Conservation (phyloP, 805 yeast genomes). For the Ogataea methylovora region DNA sequence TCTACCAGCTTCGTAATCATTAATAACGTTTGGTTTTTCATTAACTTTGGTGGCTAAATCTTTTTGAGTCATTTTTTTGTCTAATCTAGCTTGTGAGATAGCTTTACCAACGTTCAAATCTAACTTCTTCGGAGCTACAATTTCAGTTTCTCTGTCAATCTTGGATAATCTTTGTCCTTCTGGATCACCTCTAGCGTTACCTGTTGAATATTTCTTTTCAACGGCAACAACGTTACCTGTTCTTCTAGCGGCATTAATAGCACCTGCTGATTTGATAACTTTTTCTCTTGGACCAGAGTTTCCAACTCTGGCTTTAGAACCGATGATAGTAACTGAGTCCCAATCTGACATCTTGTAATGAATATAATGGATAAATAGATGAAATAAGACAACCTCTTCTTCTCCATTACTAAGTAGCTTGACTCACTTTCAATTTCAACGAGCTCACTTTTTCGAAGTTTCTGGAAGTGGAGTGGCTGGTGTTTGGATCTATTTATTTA, state of each 20-base stretch:
- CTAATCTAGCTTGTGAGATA: conserved; percentile 78
- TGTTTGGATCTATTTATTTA: no score
- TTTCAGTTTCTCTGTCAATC: conserved; percentile 89
- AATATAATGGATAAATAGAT: neutral
- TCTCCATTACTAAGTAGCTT: no score
- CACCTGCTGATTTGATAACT: conserved; percentile 72
- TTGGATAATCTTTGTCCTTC: conserved; percentile 95
- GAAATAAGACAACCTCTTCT: no score
- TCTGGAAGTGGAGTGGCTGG: no score
- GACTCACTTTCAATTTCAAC: no score
- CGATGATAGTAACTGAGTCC: conserved; percentile 88
- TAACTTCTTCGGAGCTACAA: conserved; percentile 85
- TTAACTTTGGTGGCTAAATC: conserved; percentile 93
- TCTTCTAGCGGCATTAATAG: conserved; percentile 91
- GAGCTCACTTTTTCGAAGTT: no score
- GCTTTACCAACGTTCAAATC: conserved; percentile 82
- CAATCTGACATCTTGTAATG: conserved; percentile 51
- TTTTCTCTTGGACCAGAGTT: conserved; percentile 74
- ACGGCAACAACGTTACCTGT: conserved; percentile 81
- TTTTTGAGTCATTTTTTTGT: conserved; percentile 85
- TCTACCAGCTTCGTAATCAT: conserved; percentile 95
- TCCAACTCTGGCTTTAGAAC: conserved; percentile 82
- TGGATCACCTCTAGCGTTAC: conserved; percentile 58
- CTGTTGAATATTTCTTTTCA: conserved; percentile 81
- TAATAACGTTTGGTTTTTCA: conserved; percentile 92